Base-by-base conservation (phyloP, 1,139 yeast genomes). In the Candida tetrigidarum region DNA sequence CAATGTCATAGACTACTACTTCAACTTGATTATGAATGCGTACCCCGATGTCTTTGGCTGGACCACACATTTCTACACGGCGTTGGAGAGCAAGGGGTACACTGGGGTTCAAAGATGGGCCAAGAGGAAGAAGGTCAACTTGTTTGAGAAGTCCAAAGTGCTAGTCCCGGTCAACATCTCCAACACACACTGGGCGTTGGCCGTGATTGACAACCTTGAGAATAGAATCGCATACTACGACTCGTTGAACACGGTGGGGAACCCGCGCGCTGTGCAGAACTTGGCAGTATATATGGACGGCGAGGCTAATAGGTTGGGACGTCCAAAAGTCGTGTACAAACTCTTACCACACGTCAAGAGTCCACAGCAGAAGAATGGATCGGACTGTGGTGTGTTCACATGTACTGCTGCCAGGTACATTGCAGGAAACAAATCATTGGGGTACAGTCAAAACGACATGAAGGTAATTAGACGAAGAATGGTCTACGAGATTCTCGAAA, bases 301-400 rank as follows among this genome's bases (percentile, higher is more conserved):
- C 34, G 92, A 79, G 64, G 78, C 80, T 30, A 73, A 73, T 43
- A 66, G 83, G 54, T 58, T 62, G 39, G 72, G 76, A 1, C 50
- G 55, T 9, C 67, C 70, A 29, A 68, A 71, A 43, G 64, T 65
- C 34, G 48, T 61, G 20, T 73, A 76, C 52, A 57, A 60, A 47
- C 61, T 66, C 35, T 52, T 57, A 32, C 69, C 68, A 2, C 67
- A 59, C 44, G 64, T 71, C 29, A 69, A 74, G 20, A 80, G 92
- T 29, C 99, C 99, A 0, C 90, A 85, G 54, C 99, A 95, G 62
- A 71, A 76, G 26, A 95, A 95, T 60, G 97, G 97, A 0, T 88
- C 64, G 53, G 99, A 95, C 62, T 95, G 99, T 67, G 99, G 99
- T 1, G 96, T 93, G 1, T 93, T 92, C 59, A 81, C 96, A 7